Base-by-base conservation (phyloP, 1,139 yeast genomes). In the Petasospora rhodanensis region DNA sequence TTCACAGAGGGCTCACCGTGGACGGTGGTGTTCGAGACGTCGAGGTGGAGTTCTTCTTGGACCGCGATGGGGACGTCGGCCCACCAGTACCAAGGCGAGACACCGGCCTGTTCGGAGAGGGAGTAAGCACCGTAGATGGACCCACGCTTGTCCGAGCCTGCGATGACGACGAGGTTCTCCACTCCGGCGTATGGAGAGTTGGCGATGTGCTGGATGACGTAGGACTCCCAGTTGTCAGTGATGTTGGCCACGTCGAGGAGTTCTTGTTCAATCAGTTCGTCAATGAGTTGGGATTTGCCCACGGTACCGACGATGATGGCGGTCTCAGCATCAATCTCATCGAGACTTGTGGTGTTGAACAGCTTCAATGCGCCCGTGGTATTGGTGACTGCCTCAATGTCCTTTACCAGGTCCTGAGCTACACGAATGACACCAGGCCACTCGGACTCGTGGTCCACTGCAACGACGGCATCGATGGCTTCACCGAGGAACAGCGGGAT, bases 61-160 rank as follows among this genome's bases (percentile, higher is more conserved):
- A 17, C 17, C 6, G 22, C 24, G 12, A 27, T 24, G 7, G 40
- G 40, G 20, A 36, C 37, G 14, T 36, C 40, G 2, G 37, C 36
- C 40, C 37, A 36, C 34, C 34, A 36, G 25, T 36, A 27, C 36
- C 36, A 36, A 3, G 40, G 40, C 14, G 37, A 32, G 11, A 36
- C 40, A 13, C 40, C 40, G 18, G 29, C 26, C 24, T 32, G 40
- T 13, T 36, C 40, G 7, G 40, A 36, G n/a, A 36, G 17, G 20
- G 36, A 24, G 21, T 36, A 36, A 12, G 26, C 14, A n/a, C 37
- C 40, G 18, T 29, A 36, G 24, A 36, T 36, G 14, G 40, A 28
- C 2, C 40, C 40, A 29, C 40, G 34, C 22, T 36, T 36, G 24
- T 36, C 40, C 8, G 37, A 32, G 9, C 40, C 40, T 5, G 32